Conservation (phyloP, 2,329 filamentous ascomycete genomes). For the Colletotrichum sp. region DNA sequence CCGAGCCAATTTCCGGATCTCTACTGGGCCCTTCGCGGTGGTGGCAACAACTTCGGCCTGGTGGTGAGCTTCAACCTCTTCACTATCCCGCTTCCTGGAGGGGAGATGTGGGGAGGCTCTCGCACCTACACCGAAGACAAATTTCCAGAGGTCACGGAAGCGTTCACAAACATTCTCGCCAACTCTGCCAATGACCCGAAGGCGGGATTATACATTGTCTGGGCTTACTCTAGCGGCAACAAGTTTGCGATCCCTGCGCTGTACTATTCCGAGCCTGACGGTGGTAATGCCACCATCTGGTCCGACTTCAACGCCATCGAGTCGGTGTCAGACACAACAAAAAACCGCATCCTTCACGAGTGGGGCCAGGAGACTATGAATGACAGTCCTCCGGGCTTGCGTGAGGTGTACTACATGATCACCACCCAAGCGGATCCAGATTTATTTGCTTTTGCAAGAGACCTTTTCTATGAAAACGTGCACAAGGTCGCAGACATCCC, state of each 20-base stretch:
- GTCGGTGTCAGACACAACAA: constrained; percentile 30
- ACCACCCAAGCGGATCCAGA: constrained; percentile 23
- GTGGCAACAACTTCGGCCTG: constrained; percentile 62
- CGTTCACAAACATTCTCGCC: constrained; percentile 34
- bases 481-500: constrained; percentile 17
- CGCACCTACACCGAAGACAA: constrained; percentile 33
- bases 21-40: constrained; percentile 62
- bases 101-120: constrained; percentile 42
- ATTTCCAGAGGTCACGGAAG: constrained; percentile 32
- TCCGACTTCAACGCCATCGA: constrained; percentile 37
- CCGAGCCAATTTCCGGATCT: constrained; percentile 51
- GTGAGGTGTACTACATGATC: constrained; percentile 25
- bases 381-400: constrained; percentile 20
- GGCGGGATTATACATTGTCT: constrained; percentile 37
- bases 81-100: constrained; percentile 35
- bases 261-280: constrained; percentile 40
- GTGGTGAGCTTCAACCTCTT: constrained; percentile 53
- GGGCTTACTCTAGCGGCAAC: constrained; percentile 17
- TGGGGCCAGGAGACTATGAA: constrained; percentile 16
- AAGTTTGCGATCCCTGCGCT: constrained; percentile 34
- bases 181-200: constrained; percentile 35
- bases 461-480: constrained; percentile 17
- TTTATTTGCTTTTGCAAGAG: constrained; percentile 21
- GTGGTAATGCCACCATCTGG: constrained; percentile 38
- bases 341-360: constrained; percentile 15